Evolutionary conservation across 106 monocot genomes (phyloP), one percentile per base, ranked within the genome.

Genomic region (Acorus gramineus): DNA sequence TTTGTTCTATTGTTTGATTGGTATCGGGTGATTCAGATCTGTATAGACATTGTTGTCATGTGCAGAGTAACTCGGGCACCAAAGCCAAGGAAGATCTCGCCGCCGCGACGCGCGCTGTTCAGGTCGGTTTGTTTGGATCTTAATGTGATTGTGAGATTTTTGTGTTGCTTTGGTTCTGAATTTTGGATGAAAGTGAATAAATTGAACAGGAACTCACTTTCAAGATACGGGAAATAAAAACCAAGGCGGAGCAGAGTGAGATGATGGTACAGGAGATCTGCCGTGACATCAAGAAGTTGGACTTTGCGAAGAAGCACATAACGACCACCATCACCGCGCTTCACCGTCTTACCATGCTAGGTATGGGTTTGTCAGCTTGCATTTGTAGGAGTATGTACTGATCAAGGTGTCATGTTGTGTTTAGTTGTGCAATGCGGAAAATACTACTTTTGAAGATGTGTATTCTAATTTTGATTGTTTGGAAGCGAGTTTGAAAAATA

Each of bases 81-180:
- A 98, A 98, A 77, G 92, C 98, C 6, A 98, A 98, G 77, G 91
- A 98, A 78, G 98, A 98, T 73, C 98, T 98, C 85, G 92, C 92
- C 66, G 84, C 98, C 66, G 98, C 98, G 68, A 98, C 98, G 68
- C 56, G 62, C 83, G 98, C 98, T 81, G 90, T 98, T 77, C 88
- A 88, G 88, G 94, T 90, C 62, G 46, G 42, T n/a, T 14, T 44
- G 61, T 66, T 47, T 74, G 7, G 42, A 11, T 9, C 55, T 9
- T 12, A 11, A 42, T 5, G 43, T 74, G 3, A 7, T 46, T n/a
- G 45, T 61, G 61, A 44, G 46, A 61, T 1, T 7, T 47, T 61
- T 46, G 3, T 47, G 8, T 46, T 3, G 61, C 4, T 56, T 66
- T 66, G 53, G 53, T 66, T 8, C 55, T 66, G 4, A 66, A 54